Evolutionary conservation across 257 asterid genomes (phyloP).

Genomic region (Marsdenia floribunda): DNA sequence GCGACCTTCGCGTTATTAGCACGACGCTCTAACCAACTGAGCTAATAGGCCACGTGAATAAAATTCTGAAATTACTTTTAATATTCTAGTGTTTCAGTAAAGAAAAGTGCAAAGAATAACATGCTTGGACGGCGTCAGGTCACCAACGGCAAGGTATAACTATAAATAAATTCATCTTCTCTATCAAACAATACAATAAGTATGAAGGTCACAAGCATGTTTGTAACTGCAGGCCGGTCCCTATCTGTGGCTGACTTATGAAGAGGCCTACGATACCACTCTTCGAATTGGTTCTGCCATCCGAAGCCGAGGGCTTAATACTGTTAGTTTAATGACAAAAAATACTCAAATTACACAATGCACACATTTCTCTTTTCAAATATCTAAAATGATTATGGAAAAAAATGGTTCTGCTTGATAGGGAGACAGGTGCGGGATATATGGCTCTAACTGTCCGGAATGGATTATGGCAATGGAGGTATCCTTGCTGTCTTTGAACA

Average conservation of each 20-base stretch:
- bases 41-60: slow-evolving; percentile 2
- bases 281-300: slow-evolving; percentile 70
- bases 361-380: background rate
- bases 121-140: slow-evolving; percentile 72
- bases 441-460: slow-evolving; percentile 79
- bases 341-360: too few species aligned
- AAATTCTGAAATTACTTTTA: too few species aligned
- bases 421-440: slow-evolving; percentile 91
- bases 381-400: background rate
- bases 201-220: background rate
- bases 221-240: slow-evolving; percentile 48
- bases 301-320: slow-evolving; percentile 66
- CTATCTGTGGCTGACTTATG: slow-evolving; percentile 62
- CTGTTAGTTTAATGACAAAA: slow-evolving; percentile 30
- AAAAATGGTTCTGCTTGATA: slow-evolving; percentile 8
- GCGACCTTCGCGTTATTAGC: slow-evolving; percentile 46
- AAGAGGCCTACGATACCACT: slow-evolving; percentile 45
- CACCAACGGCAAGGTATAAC: slow-evolving; percentile 55
- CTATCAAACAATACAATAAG: background rate
- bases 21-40: slow-evolving; percentile 39
- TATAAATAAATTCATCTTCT: background rate
- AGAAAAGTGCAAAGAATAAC: slow-evolving; percentile 33
- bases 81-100: slow-evolving; percentile 37
- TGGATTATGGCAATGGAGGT: slow-evolving; percentile 97
- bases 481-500: background rate